Conservation (phyloP, 345 rosid genomes). For the Psidium guajava region DNA sequence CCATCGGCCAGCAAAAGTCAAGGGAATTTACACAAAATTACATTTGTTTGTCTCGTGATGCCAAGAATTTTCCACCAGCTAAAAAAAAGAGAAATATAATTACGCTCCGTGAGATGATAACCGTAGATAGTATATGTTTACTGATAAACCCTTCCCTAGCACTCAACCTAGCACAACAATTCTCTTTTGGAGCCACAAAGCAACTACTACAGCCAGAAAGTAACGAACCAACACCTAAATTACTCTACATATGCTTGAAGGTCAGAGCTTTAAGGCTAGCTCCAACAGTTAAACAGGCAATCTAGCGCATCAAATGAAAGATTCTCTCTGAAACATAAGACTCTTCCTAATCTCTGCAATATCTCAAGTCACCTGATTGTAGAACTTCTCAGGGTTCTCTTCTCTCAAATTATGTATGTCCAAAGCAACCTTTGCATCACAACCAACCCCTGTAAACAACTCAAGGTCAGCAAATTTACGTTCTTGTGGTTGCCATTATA, state of each 20-base stretch:
- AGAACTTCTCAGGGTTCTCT: conserved; percentile 77
- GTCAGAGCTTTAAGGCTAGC: neutral
- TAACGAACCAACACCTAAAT: neutral
- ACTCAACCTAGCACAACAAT: neutral
- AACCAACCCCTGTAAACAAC: conserved; percentile 48
- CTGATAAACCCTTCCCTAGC: neutral
- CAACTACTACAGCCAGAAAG: neutral
- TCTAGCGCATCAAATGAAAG: neutral
- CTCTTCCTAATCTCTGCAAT: neutral
- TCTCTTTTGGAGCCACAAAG: neutral
- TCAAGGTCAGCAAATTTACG: neutral
- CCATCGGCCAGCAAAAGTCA: neutral
- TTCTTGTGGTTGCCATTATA: neutral
- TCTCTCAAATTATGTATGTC: conserved; percentile 71
- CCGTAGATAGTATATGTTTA: neutral
- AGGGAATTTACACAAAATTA: neutral
- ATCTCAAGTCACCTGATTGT: conserved; percentile 44
- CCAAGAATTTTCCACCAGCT: neutral
- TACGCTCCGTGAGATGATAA: neutral
- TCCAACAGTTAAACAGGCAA: neutral
- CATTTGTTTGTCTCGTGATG: neutral
- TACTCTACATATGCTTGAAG: neutral
- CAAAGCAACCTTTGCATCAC: conserved; percentile 87
- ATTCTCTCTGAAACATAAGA: neutral
- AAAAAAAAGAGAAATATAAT: neutral